phyloP scores from a whole-genome alignment of 352 stramenopile genomes.

The Blastocystis sp. region DNA sequence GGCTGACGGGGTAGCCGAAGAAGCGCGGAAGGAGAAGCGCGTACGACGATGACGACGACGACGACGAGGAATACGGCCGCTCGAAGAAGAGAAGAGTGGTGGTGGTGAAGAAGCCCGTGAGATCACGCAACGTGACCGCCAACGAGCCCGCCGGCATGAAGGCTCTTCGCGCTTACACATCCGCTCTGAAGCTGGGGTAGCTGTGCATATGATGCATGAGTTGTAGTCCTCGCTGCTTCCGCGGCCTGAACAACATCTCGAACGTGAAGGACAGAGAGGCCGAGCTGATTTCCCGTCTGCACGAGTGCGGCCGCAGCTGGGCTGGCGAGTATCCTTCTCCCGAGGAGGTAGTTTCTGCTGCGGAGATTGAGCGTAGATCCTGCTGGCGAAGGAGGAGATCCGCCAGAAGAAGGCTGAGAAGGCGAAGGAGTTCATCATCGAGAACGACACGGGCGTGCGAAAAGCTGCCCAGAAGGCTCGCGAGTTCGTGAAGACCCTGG shows the following conservation, averaged over 20 bases:
- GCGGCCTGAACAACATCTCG: slow-evolving; percentile 35
- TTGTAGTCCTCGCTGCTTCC: slow-evolving; percentile 60
- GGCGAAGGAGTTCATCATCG: slow-evolving; percentile 53
- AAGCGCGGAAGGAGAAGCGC: slow-evolving; percentile 23
- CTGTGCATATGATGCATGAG: not conserved
- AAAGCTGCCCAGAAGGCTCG: slow-evolving; percentile 65
- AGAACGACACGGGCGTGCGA: slow-evolving; percentile 26
- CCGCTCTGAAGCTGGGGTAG: slow-evolving; percentile 57
- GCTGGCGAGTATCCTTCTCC: slow-evolving; percentile 54
- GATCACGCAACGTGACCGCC: slow-evolving; percentile 8
- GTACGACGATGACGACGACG: slow-evolving; percentile 16
- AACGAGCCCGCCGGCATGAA: slow-evolving; percentile 65
- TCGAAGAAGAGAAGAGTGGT: slow-evolving; percentile 32
- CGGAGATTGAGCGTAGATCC: not conserved
- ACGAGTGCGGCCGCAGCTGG: slow-evolving; percentile 30
- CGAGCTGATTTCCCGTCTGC: slow-evolving; percentile 53
- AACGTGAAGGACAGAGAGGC: slow-evolving; percentile 56
- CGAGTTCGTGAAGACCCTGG: slow-evolving; percentile 62
- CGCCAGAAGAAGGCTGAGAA: slow-evolving; percentile 65
- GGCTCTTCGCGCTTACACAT: slow-evolving; percentile 62
- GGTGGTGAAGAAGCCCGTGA: slow-evolving; percentile 35
- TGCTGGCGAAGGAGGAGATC: slow-evolving; percentile 44
- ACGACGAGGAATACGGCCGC: slow-evolving; percentile 55
- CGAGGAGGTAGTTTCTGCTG: not conserved
- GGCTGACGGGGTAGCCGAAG: not conserved